Evolutionary conservation across 306 rosid genomes (phyloP).

Genomic region (Cajanus cajan): DNA sequence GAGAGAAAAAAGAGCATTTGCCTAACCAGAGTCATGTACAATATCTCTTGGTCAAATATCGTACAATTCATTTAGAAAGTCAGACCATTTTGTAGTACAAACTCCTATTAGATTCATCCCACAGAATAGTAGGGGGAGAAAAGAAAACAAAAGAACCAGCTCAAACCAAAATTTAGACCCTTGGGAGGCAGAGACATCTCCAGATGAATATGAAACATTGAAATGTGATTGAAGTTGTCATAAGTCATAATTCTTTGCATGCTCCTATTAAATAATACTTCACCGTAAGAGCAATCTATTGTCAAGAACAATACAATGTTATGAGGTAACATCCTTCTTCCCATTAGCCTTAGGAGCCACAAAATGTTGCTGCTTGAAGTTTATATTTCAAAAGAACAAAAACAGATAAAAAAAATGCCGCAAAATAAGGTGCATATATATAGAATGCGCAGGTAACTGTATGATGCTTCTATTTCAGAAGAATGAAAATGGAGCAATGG

Average conservation of each 20-base stretch:
- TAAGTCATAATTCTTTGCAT: background rate
- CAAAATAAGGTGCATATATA: background rate
- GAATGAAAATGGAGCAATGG: no score
- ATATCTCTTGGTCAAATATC: background rate
- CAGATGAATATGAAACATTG: background rate
- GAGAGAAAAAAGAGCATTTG: background rate
- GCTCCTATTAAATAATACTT: background rate
- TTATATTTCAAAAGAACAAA: background rate
- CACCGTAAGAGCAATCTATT: background rate
- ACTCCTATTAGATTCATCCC: background rate
- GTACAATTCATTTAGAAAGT: conserved; percentile 5
- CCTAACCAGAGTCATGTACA: background rate
- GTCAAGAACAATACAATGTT: background rate
- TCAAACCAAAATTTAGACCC: conserved; percentile 16
- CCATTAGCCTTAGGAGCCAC: background rate
- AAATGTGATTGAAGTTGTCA: background rate
- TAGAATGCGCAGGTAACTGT: no score
- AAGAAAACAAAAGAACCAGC: conserved; percentile 9
- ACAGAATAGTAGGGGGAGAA: background rate
- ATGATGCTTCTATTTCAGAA: no score
- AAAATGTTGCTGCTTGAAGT: background rate
- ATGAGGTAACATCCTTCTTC: background rate
- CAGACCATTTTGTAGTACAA: conserved; percentile 10
- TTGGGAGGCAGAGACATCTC: background rate
- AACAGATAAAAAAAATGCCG: background rate